Conservation (phyloP, 23 red algal species). For the Pyropia haitanensis region DNA sequence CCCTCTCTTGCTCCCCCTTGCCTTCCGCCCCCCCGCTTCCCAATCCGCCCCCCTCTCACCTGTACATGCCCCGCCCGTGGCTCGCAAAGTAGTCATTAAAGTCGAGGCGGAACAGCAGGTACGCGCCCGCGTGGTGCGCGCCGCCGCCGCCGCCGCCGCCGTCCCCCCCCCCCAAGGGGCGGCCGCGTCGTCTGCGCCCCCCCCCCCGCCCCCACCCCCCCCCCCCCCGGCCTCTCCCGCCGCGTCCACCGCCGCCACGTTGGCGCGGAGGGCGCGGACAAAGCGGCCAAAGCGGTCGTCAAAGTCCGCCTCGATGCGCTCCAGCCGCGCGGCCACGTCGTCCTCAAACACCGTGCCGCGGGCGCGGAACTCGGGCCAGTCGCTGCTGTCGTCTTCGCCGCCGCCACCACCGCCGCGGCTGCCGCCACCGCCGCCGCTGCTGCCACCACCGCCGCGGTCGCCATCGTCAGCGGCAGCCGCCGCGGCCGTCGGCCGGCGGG, state of each 20-base stretch:
- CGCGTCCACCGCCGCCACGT: slow-evolving; percentile 37
- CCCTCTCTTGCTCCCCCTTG: no score
- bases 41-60: no score
- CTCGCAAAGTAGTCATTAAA: slow-evolving; percentile 70
- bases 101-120: slow-evolving; percentile 58
- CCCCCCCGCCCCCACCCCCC: no score
- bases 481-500: no score
- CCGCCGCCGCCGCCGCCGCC: no score
- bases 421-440: neutral
- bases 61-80: slow-evolving; percentile 4
- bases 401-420: slow-evolving; percentile 15
- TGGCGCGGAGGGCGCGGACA: slow-evolving; percentile 38
- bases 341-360: slow-evolving; percentile 10
- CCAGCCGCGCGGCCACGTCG: slow-evolving; percentile 17
- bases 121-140: slow-evolving; percentile 15
- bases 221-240: no score
- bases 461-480: no score
- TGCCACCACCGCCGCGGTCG: no score
- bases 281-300: slow-evolving; percentile 23
- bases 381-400: neutral
- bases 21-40: no score
- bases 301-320: slow-evolving; percentile 29
- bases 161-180: no score
- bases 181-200: no score
- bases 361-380: neutral